A percentile compares a stretch with the other conserved stretches of the same genome.
Evolutionary conservation across 2,329 filamentous ascomycete genomes (phyloP).

Genomic region (Leptographium flavum): DNA sequence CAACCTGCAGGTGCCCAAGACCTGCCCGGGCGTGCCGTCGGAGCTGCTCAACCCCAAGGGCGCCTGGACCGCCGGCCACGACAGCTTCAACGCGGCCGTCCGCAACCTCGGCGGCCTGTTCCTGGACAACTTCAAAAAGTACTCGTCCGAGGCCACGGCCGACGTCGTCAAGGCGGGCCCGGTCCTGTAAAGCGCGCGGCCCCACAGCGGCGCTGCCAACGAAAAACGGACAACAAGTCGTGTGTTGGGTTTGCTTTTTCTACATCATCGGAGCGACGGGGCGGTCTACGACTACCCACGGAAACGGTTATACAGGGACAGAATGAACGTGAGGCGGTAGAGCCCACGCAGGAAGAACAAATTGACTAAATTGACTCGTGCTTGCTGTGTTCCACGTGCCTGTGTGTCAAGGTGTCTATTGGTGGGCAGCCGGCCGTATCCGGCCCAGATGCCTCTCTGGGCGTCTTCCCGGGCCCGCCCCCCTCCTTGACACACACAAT

Average conservation of each 20-base stretch:
- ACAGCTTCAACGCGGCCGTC: slow-evolving; percentile 77
- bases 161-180: slow-evolving; percentile 61
- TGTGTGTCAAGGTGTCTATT: too few relatives aligned
- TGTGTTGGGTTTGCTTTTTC: too few relatives aligned
- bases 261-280: too few relatives aligned
- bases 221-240: too few relatives aligned
- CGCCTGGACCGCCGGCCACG: slow-evolving; percentile 72
- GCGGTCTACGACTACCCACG: neutral
- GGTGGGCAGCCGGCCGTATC: too few relatives aligned
- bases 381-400: too few relatives aligned
- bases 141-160: slow-evolving; percentile 66
- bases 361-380: neutral
- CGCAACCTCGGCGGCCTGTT: slow-evolving; percentile 82
- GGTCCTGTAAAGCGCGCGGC: slow-evolving; percentile 12
- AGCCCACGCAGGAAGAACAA: neutral
- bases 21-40: slow-evolving; percentile 73
- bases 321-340: slow-evolving; percentile 1
- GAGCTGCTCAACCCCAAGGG: slow-evolving; percentile 92
- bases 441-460: too few relatives aligned
- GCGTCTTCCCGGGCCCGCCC: neutral
- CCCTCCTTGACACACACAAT: slow-evolving; percentile 29
- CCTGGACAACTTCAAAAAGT: slow-evolving; percentile 96
- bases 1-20: slow-evolving; percentile 91
- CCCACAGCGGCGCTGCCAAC: too few relatives aligned
- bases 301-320: slow-evolving; percentile 1